A percentile compares a stretch with the other conserved stretches of the same genome.
These are phyloP conservation scores for Beta corolliflora DNA, from an alignment of 179 eudicot species.

Conservation along the genomic window DNA sequence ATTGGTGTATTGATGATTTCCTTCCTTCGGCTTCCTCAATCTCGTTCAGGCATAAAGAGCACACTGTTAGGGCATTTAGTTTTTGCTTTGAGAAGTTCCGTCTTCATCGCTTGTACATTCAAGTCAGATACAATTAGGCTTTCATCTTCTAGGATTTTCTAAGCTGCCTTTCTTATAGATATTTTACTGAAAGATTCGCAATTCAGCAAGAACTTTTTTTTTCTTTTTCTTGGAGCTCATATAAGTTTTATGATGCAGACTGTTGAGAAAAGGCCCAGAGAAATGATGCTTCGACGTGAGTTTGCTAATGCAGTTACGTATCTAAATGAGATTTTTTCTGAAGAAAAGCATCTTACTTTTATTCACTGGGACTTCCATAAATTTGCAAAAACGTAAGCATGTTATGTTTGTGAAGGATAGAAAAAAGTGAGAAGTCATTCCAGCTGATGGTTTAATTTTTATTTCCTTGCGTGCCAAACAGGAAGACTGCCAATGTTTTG, in stretches of 20 bases:
- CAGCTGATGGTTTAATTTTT: constrained; percentile 19
- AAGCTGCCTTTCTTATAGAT: not conserved
- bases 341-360: constrained; percentile 74
- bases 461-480: constrained; percentile 39
- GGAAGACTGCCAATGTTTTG: constrained; percentile 96
- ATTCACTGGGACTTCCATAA: constrained; percentile 98
- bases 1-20: not conserved
- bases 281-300: constrained; percentile 97
- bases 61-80: not conserved
- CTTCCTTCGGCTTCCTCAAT: no score
- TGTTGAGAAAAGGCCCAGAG: constrained; percentile 94
- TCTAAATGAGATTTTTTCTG: constrained; percentile 78
- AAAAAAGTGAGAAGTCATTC: not conserved
- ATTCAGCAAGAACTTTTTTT: not conserved
- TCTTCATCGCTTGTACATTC: not conserved
- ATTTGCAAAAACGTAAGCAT: constrained; percentile 86
- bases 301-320: constrained; percentile 93
- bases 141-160: not conserved
- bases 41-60: not conserved
- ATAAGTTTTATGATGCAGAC: constrained; percentile 55
- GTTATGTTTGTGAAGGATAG: constrained; percentile 15
- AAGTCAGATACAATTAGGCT: not conserved
- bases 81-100: not conserved
- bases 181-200: not conserved
- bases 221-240: constrained; percentile 8